phyloP scores from a whole-genome alignment of 2,329 filamentous ascomycete genomes.

The Fusarium pseudoanthophilum region DNA sequence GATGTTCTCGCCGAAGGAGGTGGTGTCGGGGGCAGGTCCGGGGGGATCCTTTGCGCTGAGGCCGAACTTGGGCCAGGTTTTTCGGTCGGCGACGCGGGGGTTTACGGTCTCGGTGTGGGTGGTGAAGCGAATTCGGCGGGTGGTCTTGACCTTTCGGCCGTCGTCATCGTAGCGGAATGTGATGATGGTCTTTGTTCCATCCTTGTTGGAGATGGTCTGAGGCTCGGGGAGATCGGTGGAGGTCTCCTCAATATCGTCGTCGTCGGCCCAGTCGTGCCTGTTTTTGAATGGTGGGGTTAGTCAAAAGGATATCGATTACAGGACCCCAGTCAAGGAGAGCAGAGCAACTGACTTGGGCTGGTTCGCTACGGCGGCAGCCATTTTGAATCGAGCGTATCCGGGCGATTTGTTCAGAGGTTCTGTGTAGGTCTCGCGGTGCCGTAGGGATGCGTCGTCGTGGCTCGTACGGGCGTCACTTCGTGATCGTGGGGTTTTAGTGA shows the following conservation, averaged over 20 bases:
- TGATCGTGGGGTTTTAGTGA: slow-evolving; percentile 53
- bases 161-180: slow-evolving; percentile 91
- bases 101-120: slow-evolving; percentile 94
- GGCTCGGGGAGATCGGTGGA: slow-evolving; percentile 78
- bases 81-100: slow-evolving; percentile 94
- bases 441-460: slow-evolving; percentile 39
- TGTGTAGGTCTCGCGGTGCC: slow-evolving; percentile 26
- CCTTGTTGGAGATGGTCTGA: slow-evolving; percentile 95
- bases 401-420: slow-evolving; percentile 22
- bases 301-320: slow-evolving; percentile 36
- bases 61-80: slow-evolving; percentile 93
- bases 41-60: slow-evolving; percentile 83
- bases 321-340: slow-evolving; percentile 24
- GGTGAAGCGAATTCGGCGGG: slow-evolving; percentile 91
- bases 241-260: slow-evolving; percentile 86
- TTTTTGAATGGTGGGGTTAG: slow-evolving; percentile 54
- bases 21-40: slow-evolving; percentile 89
- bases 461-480: slow-evolving; percentile 41
- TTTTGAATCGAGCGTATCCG: slow-evolving; percentile 45
- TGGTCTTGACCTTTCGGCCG: slow-evolving; percentile 96
- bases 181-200: slow-evolving; percentile 96
- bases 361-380: slow-evolving; percentile 53
- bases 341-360: slow-evolving; percentile 54
- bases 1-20: slow-evolving; percentile 96
- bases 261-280: slow-evolving; percentile 91